Conservation (phyloP, 2,329 filamentous ascomycete genomes). For the Chaetomium sp. region DNA sequence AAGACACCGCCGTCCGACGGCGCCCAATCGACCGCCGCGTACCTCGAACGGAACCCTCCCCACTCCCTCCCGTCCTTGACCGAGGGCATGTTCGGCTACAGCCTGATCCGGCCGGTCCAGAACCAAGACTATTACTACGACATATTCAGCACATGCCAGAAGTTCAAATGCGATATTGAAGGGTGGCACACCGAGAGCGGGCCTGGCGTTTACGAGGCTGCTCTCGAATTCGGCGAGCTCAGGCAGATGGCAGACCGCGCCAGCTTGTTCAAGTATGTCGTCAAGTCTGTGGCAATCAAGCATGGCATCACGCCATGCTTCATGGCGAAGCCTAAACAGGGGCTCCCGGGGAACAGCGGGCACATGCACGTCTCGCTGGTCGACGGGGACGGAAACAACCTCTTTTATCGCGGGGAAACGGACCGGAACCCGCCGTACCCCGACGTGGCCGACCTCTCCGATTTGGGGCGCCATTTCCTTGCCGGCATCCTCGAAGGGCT, state of each 20-base stretch:
- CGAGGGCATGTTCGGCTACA: slow-evolving; percentile 96
- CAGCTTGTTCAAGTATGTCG: slow-evolving; percentile 89
- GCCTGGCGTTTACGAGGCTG: slow-evolving; percentile 92
- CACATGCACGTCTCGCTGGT: slow-evolving; percentile 94
- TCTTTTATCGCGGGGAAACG: slow-evolving; percentile 72
- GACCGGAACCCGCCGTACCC: slow-evolving; percentile 72
- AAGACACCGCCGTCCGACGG: slow-evolving; percentile 63
- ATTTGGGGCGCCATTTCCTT: slow-evolving; percentile 88
- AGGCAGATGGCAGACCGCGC: slow-evolving; percentile 89
- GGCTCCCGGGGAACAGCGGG: slow-evolving; percentile 89
- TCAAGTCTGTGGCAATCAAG: slow-evolving; percentile 84
- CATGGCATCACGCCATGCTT: slow-evolving; percentile 95
- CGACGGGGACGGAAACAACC: slow-evolving; percentile 77
- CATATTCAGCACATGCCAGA: slow-evolving; percentile 76
- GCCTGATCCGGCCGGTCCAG: slow-evolving; percentile 79
- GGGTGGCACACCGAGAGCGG: slow-evolving; percentile 96
- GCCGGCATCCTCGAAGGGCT: slow-evolving; percentile 87
- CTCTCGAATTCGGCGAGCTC: slow-evolving; percentile 87
- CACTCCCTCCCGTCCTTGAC: slow-evolving; percentile 76
- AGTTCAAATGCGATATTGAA: slow-evolving; percentile 81
- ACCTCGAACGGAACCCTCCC: slow-evolving; percentile 72
- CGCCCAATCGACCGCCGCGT: slow-evolving; percentile 70
- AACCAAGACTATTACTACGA: slow-evolving; percentile 93
- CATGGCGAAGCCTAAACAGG: slow-evolving; percentile 95
- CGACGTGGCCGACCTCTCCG: slow-evolving; percentile 79